Percentiles rank a stretch among this genome's conserved stretches.
These are phyloP conservation scores for Apostasia ramifera DNA, from an alignment of 106 monocot species.

Conservation along the genomic window DNA sequence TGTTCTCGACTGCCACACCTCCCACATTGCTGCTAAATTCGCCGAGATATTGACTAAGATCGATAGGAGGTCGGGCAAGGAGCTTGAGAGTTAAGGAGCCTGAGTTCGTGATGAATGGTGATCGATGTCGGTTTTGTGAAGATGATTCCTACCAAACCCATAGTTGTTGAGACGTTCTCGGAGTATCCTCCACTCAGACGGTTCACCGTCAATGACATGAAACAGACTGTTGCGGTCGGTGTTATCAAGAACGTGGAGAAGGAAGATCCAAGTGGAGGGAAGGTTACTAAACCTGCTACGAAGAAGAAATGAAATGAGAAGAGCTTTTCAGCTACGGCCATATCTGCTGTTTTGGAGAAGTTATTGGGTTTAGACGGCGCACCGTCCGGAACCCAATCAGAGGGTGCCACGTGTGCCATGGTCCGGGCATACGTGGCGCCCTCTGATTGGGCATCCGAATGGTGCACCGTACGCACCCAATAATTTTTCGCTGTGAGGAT, in stretches of 20 bases:
- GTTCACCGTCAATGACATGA: slow-evolving; percentile 10
- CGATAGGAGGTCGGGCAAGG: slow-evolving; percentile 14
- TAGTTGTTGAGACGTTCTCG: too few relatives aligned
- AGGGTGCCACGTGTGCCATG: too few relatives aligned
- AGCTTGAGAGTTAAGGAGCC: slow-evolving; percentile 42
- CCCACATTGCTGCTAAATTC: slow-evolving; percentile 45
- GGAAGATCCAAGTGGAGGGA: slow-evolving; percentile 8
- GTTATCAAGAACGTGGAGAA: neutral
- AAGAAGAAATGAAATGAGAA: slow-evolving; percentile 12
- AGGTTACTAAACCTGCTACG: slow-evolving; percentile 4
- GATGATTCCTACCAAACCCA: too few relatives aligned
- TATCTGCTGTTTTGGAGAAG: too few relatives aligned
- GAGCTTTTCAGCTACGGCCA: too few relatives aligned
- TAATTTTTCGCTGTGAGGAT: too few relatives aligned
- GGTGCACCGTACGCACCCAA: too few relatives aligned
- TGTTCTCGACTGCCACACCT: slow-evolving; percentile 32
- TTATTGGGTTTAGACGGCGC: too few relatives aligned
- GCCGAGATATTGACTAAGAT: slow-evolving; percentile 25
- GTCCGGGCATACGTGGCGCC: too few relatives aligned
- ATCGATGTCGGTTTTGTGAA: slow-evolving; percentile 19
- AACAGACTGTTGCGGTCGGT: slow-evolving; percentile 4
- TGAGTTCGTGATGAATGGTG: slow-evolving; percentile 55
- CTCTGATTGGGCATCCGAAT: too few relatives aligned
- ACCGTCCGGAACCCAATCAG: too few relatives aligned
- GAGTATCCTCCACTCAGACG: neutral